Base-by-base conservation (phyloP, 108 stramenopile species). In the Fistulifera pelliculosa region DNA sequence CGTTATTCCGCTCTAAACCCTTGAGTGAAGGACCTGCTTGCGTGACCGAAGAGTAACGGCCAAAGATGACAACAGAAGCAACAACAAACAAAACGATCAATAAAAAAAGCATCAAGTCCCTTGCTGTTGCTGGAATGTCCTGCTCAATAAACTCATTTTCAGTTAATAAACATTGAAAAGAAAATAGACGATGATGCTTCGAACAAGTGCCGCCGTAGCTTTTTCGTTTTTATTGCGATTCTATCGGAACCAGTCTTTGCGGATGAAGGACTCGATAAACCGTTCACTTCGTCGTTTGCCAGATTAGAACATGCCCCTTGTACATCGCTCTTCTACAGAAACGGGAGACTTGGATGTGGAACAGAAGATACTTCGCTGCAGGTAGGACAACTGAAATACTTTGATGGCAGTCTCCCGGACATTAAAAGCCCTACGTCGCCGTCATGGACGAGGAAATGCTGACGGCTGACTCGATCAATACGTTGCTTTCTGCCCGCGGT, bases 311-410 rank as follows among this genome's bases (percentile, higher is more conserved):
- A 90, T 47, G 60, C 50, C 59, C 64, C 81, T 15, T 90, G 89
- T 55, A 80, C 81, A 0, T 63, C 84, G 12, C 63, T 90, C 10
- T 90, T 71, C 56, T 66, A 81, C 44, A 75, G 89, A 47, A 57
- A 80, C 25, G 89, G 89, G n/a, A 68, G 84, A 22, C 38, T 64
- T 4, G 89, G 89, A 52, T 90, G 89, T 60, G 89, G 89, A 19
- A 87, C 85, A 11, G 58, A 54, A 17, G 76, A 74, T 53, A 65
- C 73, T 10, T 65, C 69, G 17, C 47, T 62, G 8, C 74, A 78
- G 60, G 57, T 66, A 10, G 89, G 89, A 3, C 60, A 74, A 18
- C 55, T 90, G 26, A 51, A 57, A 48, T 68, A 77, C 65, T 70
- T 76, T 24, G 59, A 70, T 41, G 62, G 71, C n/a, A 52, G 50